Base-by-base conservation (phyloP, 1,284 basidiomycete species). In the Microbotryum saponariae region DNA sequence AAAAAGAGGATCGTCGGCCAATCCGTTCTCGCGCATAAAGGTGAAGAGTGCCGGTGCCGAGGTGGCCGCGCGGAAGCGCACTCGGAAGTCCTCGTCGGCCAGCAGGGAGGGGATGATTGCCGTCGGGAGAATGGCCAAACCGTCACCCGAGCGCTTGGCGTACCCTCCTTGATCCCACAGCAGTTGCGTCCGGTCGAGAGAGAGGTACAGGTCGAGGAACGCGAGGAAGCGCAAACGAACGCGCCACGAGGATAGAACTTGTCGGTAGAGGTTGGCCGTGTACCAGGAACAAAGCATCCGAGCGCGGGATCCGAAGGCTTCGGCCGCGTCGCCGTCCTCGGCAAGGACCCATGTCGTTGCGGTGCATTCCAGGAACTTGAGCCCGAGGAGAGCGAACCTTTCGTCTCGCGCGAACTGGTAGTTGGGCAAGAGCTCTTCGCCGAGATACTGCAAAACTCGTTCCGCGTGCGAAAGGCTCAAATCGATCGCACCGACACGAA, bases 61-160 rank as follows among this genome's bases (percentile, higher is more conserved):
- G 4, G 81, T 77, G 2, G 88, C 85, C 1, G 82, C 82, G 25
- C 88, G 84, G 69, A 91, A 87, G 7, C 93, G 85, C 42, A 96
- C 85, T 27, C 91, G 83, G n/a, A 88, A 83, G 73, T 97, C 93
- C 51, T 77, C 74, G 74, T 97, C 93, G 21, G 74, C 71, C 27
- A 81, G 79, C 63, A 88, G 72, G 18, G 71, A 72, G 8, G 80
- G 81, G 45, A 90, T 77, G 53, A 87, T 73, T 23, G 74, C 73
- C n/a, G 75, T 67, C n/a, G 74, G 58, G 62, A 69, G 10, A 70
- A 69, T 25, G 72, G 60, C 64, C 20, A 56, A 56, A 45, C 73
- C 73, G 0, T 71, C 64, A 27, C 69, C 69, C 12, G 72, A 66
- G 0, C 69, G 70, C 3, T 67, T 69, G 9, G 72, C 74, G 70